Evolutionary conservation across 2,329 filamentous ascomycete species (phyloP), one percentile per base, ranked within the genome.

Genomic region (Scedosporium aurantiacum): DNA sequence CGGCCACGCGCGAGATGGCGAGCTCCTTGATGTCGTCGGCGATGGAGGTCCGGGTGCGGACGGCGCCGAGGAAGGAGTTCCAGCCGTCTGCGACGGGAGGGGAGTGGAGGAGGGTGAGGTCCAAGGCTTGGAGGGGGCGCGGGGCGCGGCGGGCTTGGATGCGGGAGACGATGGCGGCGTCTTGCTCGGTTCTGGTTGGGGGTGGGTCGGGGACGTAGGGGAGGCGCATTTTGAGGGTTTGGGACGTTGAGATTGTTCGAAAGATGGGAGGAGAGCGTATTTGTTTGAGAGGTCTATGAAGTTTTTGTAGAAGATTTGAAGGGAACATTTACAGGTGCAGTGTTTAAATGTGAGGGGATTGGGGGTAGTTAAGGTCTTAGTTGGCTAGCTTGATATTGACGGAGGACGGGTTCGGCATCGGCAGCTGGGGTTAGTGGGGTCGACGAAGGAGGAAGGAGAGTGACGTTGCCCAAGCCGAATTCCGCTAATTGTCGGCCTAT

Each of bases 1-100:
- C 85, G 12, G 91, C 91, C 14, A 95, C 88, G 57, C 90, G 82
- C 68, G 85, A 90, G 67, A 96, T 92, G 65, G 89, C 87, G 18
- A 92, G 78, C 76, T 96, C 90, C 66, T 89, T 85, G 60, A 91
- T 69, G 66, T 82, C 79, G 57, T 77, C 79, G 3, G 73, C 61
- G 5, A 87, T 68, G 3, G 68, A 70, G 25, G 82, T 82, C 65
- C 74, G 74, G 50, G 82, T 84, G 65, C 84, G 80, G 40, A 87
- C 72, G 27, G 83, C 83, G 63, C 85, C 86, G 10, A 89, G 79
- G 71, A 89, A 86, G 12, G 77, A 74, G 75, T 89, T 89, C 85
- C 86, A 89, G 60, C 89, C 89, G 73, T 90, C 86, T 16, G 89
- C 89, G 1, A 93, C 82, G 18, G 85, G 76, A 1, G 88, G 87